Evolutionary conservation across 2,329 filamentous ascomycete genomes (phyloP).

Genomic region (Thelonectria blattea): DNA sequence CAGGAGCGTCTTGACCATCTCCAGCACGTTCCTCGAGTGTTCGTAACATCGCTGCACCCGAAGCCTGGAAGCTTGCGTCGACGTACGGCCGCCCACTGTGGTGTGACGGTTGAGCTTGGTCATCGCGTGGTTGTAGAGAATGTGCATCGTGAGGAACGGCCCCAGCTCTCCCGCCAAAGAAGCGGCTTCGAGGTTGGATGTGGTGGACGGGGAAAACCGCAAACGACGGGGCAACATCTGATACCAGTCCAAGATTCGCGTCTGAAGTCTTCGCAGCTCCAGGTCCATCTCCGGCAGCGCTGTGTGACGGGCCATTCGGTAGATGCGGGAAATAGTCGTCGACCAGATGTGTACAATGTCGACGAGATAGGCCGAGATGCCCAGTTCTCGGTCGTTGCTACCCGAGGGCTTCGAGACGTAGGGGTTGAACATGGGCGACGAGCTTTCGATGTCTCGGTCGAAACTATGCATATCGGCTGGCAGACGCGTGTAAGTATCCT

Average conservation of each 20-base stretch:
- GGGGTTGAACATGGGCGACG: conserved; percentile 66
- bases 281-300: conserved; percentile 37
- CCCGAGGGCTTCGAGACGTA: conserved; percentile 38
- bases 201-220: conserved; percentile 57
- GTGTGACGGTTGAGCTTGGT: conserved; percentile 71
- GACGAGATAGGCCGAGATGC: conserved; percentile 65
- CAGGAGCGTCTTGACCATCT: conserved; percentile 51
- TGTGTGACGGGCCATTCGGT: conserved; percentile 45
- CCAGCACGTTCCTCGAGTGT: conserved; percentile 59
- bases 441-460: conserved; percentile 63
- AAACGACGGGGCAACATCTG: conserved; percentile 61
- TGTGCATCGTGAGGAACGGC: conserved; percentile 67
- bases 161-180: conserved; percentile 60
- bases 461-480: conserved; percentile 67
- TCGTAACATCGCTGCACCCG: conserved; percentile 56
- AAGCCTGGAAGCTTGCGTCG: conserved; percentile 48
- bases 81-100: conserved; percentile 47
- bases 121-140: conserved; percentile 68
- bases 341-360: conserved; percentile 70
- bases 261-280: conserved; percentile 54
- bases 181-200: conserved; percentile 63
- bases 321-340: conserved; percentile 65
- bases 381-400: conserved; percentile 42
- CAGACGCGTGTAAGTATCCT: conserved; percentile 71
- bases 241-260: conserved; percentile 64